These are phyloP conservation scores for Didymella lethalis DNA, from an alignment of 2,329 filamentous ascomycete genomes.

Conservation along the genomic window DNA sequence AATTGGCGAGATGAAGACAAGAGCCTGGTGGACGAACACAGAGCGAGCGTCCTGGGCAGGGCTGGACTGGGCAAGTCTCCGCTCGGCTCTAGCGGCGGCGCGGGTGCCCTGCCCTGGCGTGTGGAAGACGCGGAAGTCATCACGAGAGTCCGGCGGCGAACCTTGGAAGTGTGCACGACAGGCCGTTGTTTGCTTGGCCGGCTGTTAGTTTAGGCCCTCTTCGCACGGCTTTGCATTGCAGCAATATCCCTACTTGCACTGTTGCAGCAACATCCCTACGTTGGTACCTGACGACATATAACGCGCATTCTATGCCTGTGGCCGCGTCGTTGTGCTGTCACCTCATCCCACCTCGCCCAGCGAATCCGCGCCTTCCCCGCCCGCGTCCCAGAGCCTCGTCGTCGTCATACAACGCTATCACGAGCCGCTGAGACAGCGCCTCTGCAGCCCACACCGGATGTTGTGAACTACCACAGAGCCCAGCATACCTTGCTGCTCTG, in stretches of 20 bases:
- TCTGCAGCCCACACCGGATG: slow-evolving; percentile 17
- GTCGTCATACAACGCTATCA: slow-evolving; percentile 20
- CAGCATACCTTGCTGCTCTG: slow-evolving; percentile 38
- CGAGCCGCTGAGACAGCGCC: slow-evolving; percentile 18
- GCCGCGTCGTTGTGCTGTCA: slow-evolving; percentile 16
- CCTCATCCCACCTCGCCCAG: slow-evolving; percentile 3
- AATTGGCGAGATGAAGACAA: slow-evolving; percentile 1
- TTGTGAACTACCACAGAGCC: slow-evolving; percentile 19
- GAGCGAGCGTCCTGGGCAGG: neutral
- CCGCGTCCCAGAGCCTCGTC: slow-evolving; percentile 16
- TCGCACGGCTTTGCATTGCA: slow-evolving; percentile 21
- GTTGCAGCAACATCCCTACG: slow-evolving; percentile 1
- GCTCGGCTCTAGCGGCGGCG: slow-evolving; percentile 3
- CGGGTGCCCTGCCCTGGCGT: neutral
- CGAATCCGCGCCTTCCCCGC: slow-evolving; percentile 16
- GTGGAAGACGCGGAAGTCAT: slow-evolving; percentile 8
- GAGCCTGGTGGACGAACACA: neutral
- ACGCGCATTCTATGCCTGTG: slow-evolving; percentile 3
- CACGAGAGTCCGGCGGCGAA: slow-evolving; percentile 3
- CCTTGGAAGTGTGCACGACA: slow-evolving; percentile 10
- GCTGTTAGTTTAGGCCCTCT: slow-evolving; percentile 13
- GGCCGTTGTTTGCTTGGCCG: slow-evolving; percentile 20
- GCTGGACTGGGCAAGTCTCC: neutral
- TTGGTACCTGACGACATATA: neutral
- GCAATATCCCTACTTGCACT: neutral